Evolutionary conservation across 2,329 filamentous ascomycete genomes (phyloP), one percentile per base, ranked within the genome.

Genomic region (Colletotrichum melonis): DNA sequence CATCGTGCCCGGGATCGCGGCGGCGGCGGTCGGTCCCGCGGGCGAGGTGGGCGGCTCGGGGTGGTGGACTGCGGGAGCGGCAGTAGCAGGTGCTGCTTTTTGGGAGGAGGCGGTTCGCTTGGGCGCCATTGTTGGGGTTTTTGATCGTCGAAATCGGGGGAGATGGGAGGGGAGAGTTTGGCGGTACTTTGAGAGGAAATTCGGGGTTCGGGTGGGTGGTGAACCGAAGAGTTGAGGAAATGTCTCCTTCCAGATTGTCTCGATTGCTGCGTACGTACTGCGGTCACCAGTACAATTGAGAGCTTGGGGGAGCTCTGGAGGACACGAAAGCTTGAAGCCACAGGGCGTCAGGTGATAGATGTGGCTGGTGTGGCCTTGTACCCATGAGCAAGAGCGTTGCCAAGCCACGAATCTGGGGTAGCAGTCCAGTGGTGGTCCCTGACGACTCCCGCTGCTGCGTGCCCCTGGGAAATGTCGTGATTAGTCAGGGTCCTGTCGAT

Each of bases 41-140:
- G 68, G 69, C 55, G 67, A 72, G 52, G 79, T 79, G 60, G 71
- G 71, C 38, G 63, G 74, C 65, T 46, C 38, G 38, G 78, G 62
- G 52, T 19, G 76, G 78, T 57, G 28, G 72, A 38, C 35, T 54
- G 73, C 67, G 35, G 46, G 67, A 38, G 69, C 59, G 6, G 62
- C 62, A n/a, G 52, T 12, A 16, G 52, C 49, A 11, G 32, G 9
- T n/a, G 54, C 55, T 19, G 63, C 32, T 56, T 56, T 56, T 16
- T 78, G 66, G 74, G 67, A 63, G 59, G 71, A 63, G 76, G 74
- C 74, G 77, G 80, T 84, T 76, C 86, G 87, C 82, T 89, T 90
- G 57, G 88, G 86, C 62, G 88, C 85, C 88, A 90, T 88, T 78
- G 63, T 78, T 52, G 30, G 46, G 55, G 59, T 67, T 54, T 54